Percentiles rank a stretch among this genome's conserved stretches.
Evolutionary conservation across 1,139 yeast genomes (phyloP).

Genomic region (Candida tetrigidarum): DNA sequence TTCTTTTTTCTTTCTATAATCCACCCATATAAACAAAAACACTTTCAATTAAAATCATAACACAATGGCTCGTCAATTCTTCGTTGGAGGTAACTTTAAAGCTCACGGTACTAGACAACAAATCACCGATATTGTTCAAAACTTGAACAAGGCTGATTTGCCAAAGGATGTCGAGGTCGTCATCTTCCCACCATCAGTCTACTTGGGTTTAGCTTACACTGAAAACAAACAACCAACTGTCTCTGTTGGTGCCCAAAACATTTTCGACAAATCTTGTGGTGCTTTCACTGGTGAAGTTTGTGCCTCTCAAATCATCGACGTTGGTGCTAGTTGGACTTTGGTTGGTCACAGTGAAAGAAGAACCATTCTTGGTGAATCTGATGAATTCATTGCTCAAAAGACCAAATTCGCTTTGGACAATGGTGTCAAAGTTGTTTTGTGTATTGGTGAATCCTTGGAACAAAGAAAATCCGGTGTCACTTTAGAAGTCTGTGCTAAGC

Average conservation of each 20-base stretch:
- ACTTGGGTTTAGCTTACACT: slow-evolving; percentile 76
- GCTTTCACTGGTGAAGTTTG: slow-evolving; percentile 99
- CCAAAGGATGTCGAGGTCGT: slow-evolving; percentile 86
- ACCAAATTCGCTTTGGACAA: slow-evolving; percentile 90
- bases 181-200: slow-evolving; percentile 95
- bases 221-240: slow-evolving; percentile 74
- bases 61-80: slow-evolving; percentile 87
- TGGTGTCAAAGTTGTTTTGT: slow-evolving; percentile 88
- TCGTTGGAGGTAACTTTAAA: slow-evolving; percentile 98
- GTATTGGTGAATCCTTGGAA: slow-evolving; percentile 97
- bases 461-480: slow-evolving; percentile 92
- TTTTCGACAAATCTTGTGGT: slow-evolving; percentile 86
- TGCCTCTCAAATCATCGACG: slow-evolving; percentile 86
- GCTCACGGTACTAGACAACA: slow-evolving; percentile 95
- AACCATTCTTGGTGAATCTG: slow-evolving; percentile 87
- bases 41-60: too few species aligned
- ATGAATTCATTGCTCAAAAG: slow-evolving; percentile 92
- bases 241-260: slow-evolving; percentile 87
- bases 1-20: slow-evolving; percentile 1
- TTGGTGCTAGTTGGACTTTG: slow-evolving; percentile 93
- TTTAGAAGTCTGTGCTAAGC: slow-evolving; percentile 84
- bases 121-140: slow-evolving; percentile 79
- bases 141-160: slow-evolving; percentile 77
- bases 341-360: slow-evolving; percentile 99
- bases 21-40: too few species aligned